Evolutionary conservation across 805 yeast species (phyloP), one percentile per base, ranked within the genome.

Genomic region (Cyberlindnera mississippiensis): DNA sequence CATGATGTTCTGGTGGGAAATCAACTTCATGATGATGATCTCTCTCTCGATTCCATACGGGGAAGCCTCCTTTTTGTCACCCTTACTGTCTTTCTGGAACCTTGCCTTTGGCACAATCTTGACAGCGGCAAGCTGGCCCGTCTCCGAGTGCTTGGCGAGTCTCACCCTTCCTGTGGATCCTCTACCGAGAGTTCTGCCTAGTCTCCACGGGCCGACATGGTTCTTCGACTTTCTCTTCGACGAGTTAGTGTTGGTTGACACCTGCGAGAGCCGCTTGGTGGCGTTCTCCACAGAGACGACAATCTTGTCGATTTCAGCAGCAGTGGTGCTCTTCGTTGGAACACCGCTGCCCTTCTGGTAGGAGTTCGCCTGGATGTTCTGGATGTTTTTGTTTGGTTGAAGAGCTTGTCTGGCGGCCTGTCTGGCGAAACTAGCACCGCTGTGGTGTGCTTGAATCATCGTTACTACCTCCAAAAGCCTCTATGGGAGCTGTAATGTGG

Each of bases 121-220:
- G 38, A 93, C 96, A 1, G 99, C 99, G 4, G 99, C 98, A 44
- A 88, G 75, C 63, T 88, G 83, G 37, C 93, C 93, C 1, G 93
- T 83, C 40, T 76, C 75, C 33, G 80, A 75, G 61, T 93, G 95
- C 52, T 88, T 83, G 13, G 99, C 98, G 42, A 93, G 72, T 45
- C 96, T 71, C 14, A 93, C 99, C 48, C 97, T 76, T 18, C 99
- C 98, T 1, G 96, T 87, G 12, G 96, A 85, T n/a, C 99, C 99
- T 45, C 95, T 75, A 18, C 99, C 99, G 38, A 93, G 69, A 2
- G 99, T 93, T 51, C 91, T 76, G 22, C 98, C 98, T 28, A 93
- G 69, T 59, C 88, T 85, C 99, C 99, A 93, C 2, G 99, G 97
- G 2, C 99, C 99, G 34, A 93, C 62, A 28, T 56, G 62, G 33